Conservation (phyloP, 768 basidiomycete genomes). For the Leucosporidium creatinivorum region DNA sequence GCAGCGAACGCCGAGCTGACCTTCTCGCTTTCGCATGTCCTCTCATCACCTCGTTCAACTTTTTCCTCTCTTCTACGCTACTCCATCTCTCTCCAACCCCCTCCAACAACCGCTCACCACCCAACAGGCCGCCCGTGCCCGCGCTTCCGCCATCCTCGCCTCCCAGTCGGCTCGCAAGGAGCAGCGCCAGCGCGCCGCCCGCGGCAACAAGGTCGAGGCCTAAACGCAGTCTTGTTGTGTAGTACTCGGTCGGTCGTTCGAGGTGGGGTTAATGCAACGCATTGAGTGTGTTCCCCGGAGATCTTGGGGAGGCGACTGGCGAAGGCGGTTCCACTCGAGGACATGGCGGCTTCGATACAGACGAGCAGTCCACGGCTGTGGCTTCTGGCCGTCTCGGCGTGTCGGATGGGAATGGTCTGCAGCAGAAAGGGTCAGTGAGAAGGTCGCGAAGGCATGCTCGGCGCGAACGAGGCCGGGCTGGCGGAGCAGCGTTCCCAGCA, state of each 20-base stretch:
- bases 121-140: slow-evolving; percentile 27
- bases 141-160: slow-evolving; percentile 25
- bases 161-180: slow-evolving; percentile 19
- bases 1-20: not conserved
- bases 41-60: not conserved
- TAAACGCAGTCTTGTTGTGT: not conserved
- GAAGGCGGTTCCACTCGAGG: slow-evolving; percentile 58
- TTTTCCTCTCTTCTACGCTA: not conserved
- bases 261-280: not conserved
- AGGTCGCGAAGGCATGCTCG: too few relatives aligned
- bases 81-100: not conserved
- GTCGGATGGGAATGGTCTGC: slow-evolving; percentile 55
- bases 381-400: slow-evolving; percentile 59
- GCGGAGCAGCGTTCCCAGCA: too few relatives aligned
- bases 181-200: not conserved
- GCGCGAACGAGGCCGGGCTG: too few relatives aligned
- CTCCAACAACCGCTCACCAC: not conserved
- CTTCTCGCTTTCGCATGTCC: not conserved
- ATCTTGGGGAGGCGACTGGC: slow-evolving; percentile 40
- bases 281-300: too few relatives aligned
- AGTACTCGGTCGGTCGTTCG: not conserved
- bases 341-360: slow-evolving; percentile 52
- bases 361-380: slow-evolving; percentile 56
- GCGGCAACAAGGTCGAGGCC: not conserved
- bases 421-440: too few relatives aligned